Evolutionary conservation across 192 early-diverging fungal genomes (phyloP).

Genomic region (Umbelopsis isabellina): DNA sequence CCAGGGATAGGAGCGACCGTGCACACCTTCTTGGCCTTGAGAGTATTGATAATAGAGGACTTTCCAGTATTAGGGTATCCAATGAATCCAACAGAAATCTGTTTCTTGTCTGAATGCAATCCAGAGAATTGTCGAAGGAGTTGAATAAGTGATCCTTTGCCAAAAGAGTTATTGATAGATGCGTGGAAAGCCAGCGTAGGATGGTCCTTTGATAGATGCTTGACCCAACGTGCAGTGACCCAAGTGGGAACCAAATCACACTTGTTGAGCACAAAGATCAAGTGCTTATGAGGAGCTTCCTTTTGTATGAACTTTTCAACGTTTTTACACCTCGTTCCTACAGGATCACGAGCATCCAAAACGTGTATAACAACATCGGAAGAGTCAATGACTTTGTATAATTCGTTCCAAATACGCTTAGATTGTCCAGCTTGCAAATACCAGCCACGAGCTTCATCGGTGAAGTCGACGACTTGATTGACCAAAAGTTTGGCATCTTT

Average conservation of each 20-base stretch:
- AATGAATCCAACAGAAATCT: conserved; percentile 98
- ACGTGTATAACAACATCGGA: conserved; percentile 97
- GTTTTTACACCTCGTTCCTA: conserved; percentile 91
- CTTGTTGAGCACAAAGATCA: conserved; percentile 97
- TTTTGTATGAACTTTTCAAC: conserved; percentile 92
- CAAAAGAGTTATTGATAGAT: conserved; percentile 98
- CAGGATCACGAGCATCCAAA: conserved; percentile 96
- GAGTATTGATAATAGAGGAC: conserved; percentile 97
- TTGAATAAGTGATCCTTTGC: conserved; percentile 96
- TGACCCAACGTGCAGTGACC: conserved; percentile 97
- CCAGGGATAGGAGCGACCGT: conserved; percentile 98
- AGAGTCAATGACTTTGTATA: conserved; percentile 98
- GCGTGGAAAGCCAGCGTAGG: conserved; percentile 99
- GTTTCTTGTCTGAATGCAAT: conserved; percentile 96
- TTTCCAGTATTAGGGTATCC: conserved; percentile 99
- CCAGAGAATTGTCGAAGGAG: conserved; percentile 95
- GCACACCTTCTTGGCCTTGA: conserved; percentile 96
- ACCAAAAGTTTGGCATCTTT: conserved; percentile 78
- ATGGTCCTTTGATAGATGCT: conserved; percentile 83
- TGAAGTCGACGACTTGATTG: conserved; percentile 74
- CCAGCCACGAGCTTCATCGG: conserved; percentile 81
- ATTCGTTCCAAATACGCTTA: conserved; percentile 97
- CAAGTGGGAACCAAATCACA: conserved; percentile 98
- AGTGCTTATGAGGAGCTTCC: conserved; percentile 94
- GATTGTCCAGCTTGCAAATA: conserved; percentile 93